Conservation (phyloP, 768 basidiomycete species). For the Dentipellis sp. region DNA sequence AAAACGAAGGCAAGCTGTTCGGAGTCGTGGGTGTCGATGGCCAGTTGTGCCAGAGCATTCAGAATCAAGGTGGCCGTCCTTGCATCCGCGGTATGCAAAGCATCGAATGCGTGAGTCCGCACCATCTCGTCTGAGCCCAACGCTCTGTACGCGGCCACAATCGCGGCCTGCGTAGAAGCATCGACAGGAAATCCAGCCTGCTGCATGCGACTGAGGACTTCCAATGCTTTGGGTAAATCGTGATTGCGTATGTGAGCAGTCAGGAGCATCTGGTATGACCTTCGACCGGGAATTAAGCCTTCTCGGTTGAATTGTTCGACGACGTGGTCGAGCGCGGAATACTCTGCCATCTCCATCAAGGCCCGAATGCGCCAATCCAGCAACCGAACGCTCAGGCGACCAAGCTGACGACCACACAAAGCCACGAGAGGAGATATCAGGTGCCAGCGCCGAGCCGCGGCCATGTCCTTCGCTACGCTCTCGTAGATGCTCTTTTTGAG, state of each 20-base stretch:
- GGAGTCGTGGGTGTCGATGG: conserved; percentile 47
- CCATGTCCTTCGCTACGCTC: conserved; percentile 39
- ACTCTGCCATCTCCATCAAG: conserved; percentile 39
- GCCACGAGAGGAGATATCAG: conserved; percentile 37
- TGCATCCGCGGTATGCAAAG: conserved; percentile 31
- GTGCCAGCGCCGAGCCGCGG: conserved; percentile 39
- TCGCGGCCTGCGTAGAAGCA: conserved; percentile 47
- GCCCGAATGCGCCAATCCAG: conserved; percentile 68
- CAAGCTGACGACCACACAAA: conserved; percentile 40
- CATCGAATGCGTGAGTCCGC: conserved; percentile 39
- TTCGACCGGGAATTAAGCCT: conserved; percentile 39
- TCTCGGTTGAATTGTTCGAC: conserved; percentile 42
- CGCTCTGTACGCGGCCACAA: conserved; percentile 48
- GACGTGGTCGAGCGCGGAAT: conserved; percentile 32
- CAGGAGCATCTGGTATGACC: conserved; percentile 64
- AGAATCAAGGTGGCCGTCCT: conserved; percentile 42
- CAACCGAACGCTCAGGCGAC: conserved; percentile 41
- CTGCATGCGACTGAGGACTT: conserved; percentile 47
- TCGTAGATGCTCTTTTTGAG: conserved; percentile 53
- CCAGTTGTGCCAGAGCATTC: conserved; percentile 60
- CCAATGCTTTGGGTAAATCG: conserved; percentile 47
- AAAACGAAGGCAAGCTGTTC: conserved; percentile 37
- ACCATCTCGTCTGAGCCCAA: conserved; percentile 51
- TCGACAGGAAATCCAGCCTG: conserved; percentile 44
- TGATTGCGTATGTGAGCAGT: conserved; percentile 61